These are phyloP conservation scores for Asterophora lycoperdoides DNA, from an alignment of 768 basidiomycete genomes.

Conservation along the genomic window DNA sequence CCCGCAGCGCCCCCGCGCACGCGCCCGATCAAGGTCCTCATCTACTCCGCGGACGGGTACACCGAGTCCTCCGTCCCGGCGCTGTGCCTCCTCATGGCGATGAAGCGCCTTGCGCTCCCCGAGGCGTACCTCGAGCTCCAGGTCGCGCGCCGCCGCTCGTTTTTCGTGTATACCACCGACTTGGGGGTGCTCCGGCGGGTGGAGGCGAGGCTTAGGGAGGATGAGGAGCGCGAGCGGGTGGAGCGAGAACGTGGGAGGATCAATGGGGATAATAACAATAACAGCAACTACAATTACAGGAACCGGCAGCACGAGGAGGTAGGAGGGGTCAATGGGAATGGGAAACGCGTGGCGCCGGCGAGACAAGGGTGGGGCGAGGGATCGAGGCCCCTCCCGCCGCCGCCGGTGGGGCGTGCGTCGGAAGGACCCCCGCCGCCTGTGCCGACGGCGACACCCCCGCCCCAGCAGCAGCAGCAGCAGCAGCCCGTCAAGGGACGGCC, in stretches of 20 bases:
- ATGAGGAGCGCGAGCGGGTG: slow-evolving; percentile 32
- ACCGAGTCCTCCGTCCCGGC: slow-evolving; percentile 91
- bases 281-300: slow-evolving; percentile 3
- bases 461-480: background rate
- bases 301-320: background rate
- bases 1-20: slow-evolving; percentile 34
- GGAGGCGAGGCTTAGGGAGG: slow-evolving; percentile 49
- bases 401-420: background rate
- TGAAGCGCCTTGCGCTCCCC: slow-evolving; percentile 62
- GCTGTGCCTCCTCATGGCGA: slow-evolving; percentile 80
- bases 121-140: slow-evolving; percentile 94
- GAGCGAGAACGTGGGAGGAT: slow-evolving; percentile 6
- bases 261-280: slow-evolving; percentile 6
- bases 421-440: slow-evolving; percentile 1
- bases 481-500: slow-evolving; percentile 31
- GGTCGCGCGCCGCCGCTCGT: slow-evolving; percentile 70
- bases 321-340: slow-evolving; percentile 25
- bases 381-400: slow-evolving; percentile 2
- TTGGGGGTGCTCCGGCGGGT: slow-evolving; percentile 66
- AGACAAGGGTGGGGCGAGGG: slow-evolving; percentile 9
- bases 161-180: slow-evolving; percentile 90
- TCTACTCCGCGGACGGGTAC: slow-evolving; percentile 86
- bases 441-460: slow-evolving; percentile 5
- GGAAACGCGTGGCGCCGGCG: slow-evolving; percentile 19
- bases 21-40: slow-evolving; percentile 66